Percentiles rank a stretch among this genome's conserved stretches.
Conservation (phyloP, 768 basidiomycete genomes). For the Lanmaoa rubissima region DNA sequence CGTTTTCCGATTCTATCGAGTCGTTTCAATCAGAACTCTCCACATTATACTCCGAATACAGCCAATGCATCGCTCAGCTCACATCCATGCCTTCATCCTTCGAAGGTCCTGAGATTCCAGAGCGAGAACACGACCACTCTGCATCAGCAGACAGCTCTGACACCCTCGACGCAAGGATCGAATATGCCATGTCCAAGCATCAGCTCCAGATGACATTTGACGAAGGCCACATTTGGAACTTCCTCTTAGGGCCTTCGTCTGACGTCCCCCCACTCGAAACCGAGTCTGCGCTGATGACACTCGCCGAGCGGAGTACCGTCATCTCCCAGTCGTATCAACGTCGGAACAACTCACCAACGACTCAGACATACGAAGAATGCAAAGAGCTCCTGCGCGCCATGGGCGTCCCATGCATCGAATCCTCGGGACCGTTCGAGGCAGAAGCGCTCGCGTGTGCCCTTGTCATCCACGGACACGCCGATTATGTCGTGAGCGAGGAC, state of each 20-base stretch:
- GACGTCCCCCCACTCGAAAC: constrained; percentile 16
- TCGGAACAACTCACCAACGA: constrained; percentile 59
- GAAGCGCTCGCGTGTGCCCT: constrained; percentile 83
- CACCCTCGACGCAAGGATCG: constrained; percentile 37
- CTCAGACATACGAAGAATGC: constrained; percentile 66
- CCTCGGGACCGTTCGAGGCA: constrained; percentile 71
- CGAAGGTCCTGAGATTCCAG: constrained; percentile 14
- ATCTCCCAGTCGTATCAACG: constrained; percentile 67
- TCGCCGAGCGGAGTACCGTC: constrained; percentile 50
- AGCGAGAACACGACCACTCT: not conserved
- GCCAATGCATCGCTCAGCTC: constrained; percentile 45
- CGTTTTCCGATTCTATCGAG: constrained; percentile 22
- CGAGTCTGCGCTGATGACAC: constrained; percentile 26
- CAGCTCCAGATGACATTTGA: constrained; percentile 59
- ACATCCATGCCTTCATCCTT: constrained; percentile 38
- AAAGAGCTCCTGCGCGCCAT: constrained; percentile 69
- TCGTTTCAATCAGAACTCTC: constrained; percentile 38
- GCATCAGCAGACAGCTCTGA: constrained; percentile 15
- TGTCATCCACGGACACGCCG: constrained; percentile 70
- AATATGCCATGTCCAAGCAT: constrained; percentile 56
- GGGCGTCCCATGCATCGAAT: constrained; percentile 78
- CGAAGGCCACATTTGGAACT: constrained; percentile 61
- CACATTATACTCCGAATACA: constrained; percentile 50
- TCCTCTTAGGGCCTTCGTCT: constrained; percentile 30
- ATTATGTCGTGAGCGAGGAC: constrained; percentile 91